Percentiles rank a stretch among this genome's conserved stretches.
Conservation (phyloP, 768 basidiomycete genomes). For the Tephrocybe rancida region DNA sequence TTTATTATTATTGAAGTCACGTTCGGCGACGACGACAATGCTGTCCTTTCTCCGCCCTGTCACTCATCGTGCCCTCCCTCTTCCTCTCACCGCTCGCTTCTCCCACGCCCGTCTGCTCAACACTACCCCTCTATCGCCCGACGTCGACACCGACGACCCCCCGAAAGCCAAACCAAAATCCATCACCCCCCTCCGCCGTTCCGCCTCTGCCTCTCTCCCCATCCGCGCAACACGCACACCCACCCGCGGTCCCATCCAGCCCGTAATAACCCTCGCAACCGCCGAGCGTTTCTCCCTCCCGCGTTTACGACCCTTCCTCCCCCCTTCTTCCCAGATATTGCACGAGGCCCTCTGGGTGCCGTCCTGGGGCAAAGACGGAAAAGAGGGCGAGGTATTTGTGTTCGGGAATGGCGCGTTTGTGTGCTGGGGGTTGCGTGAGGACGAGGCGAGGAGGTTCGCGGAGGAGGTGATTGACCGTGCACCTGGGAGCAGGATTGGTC, state of each 20-base stretch:
- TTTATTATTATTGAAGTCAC: too few species aligned
- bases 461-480: constrained; percentile 58
- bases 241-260: constrained; percentile 77
- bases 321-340: constrained; percentile 55
- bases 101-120: neutral
- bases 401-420: constrained; percentile 90
- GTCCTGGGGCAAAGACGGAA: constrained; percentile 70
- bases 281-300: too few species aligned
- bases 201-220: constrained; percentile 83
- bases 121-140: neutral
- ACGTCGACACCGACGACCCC: constrained; percentile 18
- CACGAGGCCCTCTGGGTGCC: constrained; percentile 86
- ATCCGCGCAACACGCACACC: constrained; percentile 88
- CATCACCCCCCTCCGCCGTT: constrained; percentile 76
- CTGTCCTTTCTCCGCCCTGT: too few species aligned
- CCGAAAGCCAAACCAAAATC: constrained; percentile 79
- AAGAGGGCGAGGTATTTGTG: constrained; percentile 88
- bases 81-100: too few species aligned
- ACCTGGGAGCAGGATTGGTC: constrained; percentile 60
- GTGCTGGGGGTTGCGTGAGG: constrained; percentile 85
- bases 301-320: constrained; percentile 57
- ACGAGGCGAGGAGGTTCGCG: constrained; percentile 71
- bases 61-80: too few species aligned
- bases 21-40: too few species aligned
- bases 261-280: too few species aligned